Evolutionary conservation across 306 rosid species (phyloP).

Genomic region (Prinsepia uniflora): DNA sequence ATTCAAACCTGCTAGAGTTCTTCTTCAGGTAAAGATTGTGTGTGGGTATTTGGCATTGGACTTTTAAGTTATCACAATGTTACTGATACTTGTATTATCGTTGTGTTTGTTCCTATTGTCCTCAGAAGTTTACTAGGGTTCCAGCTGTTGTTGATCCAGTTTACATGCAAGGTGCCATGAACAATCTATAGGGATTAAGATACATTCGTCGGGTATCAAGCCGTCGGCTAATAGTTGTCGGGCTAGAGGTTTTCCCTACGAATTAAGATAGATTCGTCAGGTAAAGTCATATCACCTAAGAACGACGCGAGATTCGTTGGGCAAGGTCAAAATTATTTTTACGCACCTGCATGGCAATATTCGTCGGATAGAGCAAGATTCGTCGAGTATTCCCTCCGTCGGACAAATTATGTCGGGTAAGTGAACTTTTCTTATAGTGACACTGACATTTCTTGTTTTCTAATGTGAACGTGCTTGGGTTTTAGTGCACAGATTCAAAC

Average conservation of each 20-base stretch:
- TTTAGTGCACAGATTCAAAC: slow-evolving; percentile 64
- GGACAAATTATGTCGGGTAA: too few relatives aligned
- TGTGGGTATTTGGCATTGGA: slow-evolving; percentile 5
- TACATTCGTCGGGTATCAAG: too few relatives aligned
- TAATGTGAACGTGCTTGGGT: background rate
- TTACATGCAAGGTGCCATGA: slow-evolving; percentile 95
- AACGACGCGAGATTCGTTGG: too few relatives aligned
- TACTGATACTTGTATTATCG: slow-evolving; percentile 12
- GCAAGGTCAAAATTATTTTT: too few relatives aligned
- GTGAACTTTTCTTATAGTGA: too few relatives aligned
- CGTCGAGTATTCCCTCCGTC: too few relatives aligned
- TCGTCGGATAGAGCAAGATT: too few relatives aligned
- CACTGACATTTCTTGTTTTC: background rate
- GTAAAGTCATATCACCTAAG: too few relatives aligned
- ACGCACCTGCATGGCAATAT: too few relatives aligned
- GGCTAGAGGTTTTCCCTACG: too few relatives aligned
- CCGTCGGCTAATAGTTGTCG: too few relatives aligned
- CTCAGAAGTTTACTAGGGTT: slow-evolving; percentile 92
- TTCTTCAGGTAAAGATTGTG: slow-evolving; percentile 64
- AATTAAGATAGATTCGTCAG: too few relatives aligned
- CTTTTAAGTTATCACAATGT: slow-evolving; percentile 8
- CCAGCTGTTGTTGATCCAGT: slow-evolving; percentile 98
- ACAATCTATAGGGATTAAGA: slow-evolving; percentile 82
- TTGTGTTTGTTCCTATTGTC: slow-evolving; percentile 15
- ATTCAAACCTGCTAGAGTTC: slow-evolving; percentile 94